Percentiles rank a stretch among this genome's conserved stretches.
Conservation (phyloP, 2,329 filamentous ascomycete genomes). For the Stemphylium lycopersici region DNA sequence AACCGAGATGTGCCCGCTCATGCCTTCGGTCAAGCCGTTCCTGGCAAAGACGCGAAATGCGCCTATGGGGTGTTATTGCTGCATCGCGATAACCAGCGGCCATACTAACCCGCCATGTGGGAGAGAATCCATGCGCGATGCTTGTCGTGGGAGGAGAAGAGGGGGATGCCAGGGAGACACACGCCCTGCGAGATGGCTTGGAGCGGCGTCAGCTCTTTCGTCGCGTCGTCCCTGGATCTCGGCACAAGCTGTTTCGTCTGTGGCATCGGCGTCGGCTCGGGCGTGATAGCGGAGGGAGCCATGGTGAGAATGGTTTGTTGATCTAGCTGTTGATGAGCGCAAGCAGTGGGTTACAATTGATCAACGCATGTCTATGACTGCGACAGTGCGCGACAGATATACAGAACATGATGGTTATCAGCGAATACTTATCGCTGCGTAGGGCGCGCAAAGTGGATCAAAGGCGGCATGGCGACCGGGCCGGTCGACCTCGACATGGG, state of each 20-base stretch:
- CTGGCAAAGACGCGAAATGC: conserved; percentile 72
- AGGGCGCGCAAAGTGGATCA: too few species aligned
- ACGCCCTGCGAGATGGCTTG: conserved; percentile 56
- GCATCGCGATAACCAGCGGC: background rate
- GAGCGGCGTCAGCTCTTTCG: conserved; percentile 41
- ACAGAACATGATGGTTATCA: background rate
- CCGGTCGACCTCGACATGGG: too few species aligned
- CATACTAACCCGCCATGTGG: conserved; percentile 62
- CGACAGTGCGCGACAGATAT: background rate
- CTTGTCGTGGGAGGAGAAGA: conserved; percentile 59
- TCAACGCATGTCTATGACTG: background rate
- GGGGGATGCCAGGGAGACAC: conserved; percentile 61
- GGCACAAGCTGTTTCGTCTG: conserved; percentile 28
- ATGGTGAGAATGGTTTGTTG: conserved; percentile 19
- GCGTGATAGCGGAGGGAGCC: conserved; percentile 41
- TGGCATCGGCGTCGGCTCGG: conserved; percentile 11
- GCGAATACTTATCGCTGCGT: background rate
- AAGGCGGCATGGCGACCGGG: too few species aligned
- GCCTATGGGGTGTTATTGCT: conserved; percentile 4
- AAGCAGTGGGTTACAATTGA: background rate
- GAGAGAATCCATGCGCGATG: conserved; percentile 69
- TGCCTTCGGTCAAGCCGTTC: conserved; percentile 70
- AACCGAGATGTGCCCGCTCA: conserved; percentile 71
- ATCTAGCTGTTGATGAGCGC: conserved; percentile 2
- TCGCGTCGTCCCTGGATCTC: conserved; percentile 25